Conservation (phyloP, 768 basidiomycete species). For the Hericium coralloides region DNA sequence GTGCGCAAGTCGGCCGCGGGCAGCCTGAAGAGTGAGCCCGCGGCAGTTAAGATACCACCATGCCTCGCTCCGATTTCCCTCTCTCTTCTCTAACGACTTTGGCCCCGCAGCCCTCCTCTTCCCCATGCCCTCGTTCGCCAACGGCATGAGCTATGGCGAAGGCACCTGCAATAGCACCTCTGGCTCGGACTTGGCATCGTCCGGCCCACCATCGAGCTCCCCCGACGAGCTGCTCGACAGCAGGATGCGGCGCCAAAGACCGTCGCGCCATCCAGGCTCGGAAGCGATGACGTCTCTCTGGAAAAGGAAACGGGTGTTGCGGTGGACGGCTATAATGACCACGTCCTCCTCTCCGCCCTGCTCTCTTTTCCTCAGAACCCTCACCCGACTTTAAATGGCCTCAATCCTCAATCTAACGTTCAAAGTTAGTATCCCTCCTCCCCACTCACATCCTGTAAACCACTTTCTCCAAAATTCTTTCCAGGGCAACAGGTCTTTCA, state of each 20-base stretch:
- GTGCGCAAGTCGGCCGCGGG: conserved; percentile 6
- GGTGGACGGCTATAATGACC: neutral
- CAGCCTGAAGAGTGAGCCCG: conserved; percentile 3
- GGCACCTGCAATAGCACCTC: conserved; percentile 41
- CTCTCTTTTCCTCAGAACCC: neutral
- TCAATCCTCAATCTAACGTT: conserved; percentile 82
- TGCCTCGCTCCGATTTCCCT: conserved; percentile 56
- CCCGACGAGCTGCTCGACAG: conserved; percentile 66
- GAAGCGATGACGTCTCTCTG: conserved; percentile 7
- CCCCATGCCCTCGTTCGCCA: conserved; percentile 58
- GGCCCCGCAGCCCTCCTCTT: conserved; percentile 70
- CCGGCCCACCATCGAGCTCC: conserved; percentile 79
- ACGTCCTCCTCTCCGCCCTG: neutral
- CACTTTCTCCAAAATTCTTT: conserved; percentile 10
- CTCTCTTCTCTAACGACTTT: conserved; percentile 67
- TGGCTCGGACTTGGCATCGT: conserved; percentile 49
- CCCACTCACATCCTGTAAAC: conserved; percentile 12
- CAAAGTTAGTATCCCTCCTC: conserved; percentile 40
- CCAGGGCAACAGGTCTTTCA: conserved; percentile 90
- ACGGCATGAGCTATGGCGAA: conserved; percentile 70
- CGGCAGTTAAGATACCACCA: conserved; percentile 1
- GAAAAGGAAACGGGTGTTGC: too few species aligned
- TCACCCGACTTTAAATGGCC: conserved; percentile 41
- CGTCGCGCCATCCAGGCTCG: conserved; percentile 50
- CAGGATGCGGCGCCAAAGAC: conserved; percentile 37